Conservation (phyloP, 768 basidiomycete genomes). For the Phylloporus arenicola region DNA sequence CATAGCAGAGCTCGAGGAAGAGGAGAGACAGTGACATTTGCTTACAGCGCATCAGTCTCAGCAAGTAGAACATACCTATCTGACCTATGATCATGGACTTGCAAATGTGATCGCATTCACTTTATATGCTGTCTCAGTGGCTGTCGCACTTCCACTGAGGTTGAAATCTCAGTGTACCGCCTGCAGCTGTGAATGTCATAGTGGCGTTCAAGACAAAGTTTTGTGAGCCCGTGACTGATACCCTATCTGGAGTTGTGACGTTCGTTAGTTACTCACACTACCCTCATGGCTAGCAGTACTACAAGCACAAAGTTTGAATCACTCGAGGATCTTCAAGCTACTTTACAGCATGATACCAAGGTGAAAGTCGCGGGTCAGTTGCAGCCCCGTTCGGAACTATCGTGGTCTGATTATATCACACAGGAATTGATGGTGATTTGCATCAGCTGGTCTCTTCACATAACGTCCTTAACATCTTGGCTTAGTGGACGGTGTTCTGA, state of each 20-base stretch:
- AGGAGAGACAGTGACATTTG: constrained; percentile 26
- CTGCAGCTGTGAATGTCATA: no score
- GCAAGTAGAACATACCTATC: no score
- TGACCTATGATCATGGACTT: no score
- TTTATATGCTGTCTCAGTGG: no score
- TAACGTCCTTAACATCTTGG: constrained; percentile 6
- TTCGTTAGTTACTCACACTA: background rate
- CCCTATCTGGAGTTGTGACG: background rate
- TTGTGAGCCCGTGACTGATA: constrained; percentile 1
- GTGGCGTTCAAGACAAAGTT: constrained; percentile 33
- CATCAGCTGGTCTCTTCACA: constrained; percentile 1
- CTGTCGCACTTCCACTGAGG: no score
- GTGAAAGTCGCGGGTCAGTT: constrained; percentile 87
- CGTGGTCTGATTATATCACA: background rate
- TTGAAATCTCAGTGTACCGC: no score
- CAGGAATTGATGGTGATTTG: constrained; percentile 64
- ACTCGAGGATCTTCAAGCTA: constrained; percentile 48
- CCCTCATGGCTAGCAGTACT: constrained; percentile 8
- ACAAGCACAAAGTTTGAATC: constrained; percentile 38
- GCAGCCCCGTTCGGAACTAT: background rate
- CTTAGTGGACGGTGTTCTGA: constrained; percentile 84
- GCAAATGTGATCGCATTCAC: no score
- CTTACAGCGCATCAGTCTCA: constrained; percentile 2
- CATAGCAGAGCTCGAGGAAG: constrained; percentile 50
- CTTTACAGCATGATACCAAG: constrained; percentile 65